Percentiles rank a stretch among this genome's conserved stretches.
Conservation (phyloP, 2,329 filamentous ascomycete species). For the Endocalyx cinctus region DNA sequence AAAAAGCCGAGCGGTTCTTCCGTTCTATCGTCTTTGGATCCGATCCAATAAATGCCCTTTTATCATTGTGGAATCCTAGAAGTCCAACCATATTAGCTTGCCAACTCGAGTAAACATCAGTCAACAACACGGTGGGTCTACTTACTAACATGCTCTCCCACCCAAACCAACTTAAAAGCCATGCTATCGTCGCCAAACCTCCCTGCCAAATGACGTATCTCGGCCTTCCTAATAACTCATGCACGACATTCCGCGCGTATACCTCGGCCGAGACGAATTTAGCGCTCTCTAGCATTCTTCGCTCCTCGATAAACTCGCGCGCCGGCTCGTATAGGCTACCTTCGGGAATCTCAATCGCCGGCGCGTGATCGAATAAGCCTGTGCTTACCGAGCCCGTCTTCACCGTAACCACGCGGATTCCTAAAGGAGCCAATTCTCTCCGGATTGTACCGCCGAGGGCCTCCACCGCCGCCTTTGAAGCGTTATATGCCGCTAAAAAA, state of each 20-base stretch:
- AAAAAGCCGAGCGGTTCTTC: background rate
- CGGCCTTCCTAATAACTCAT: slow-evolving; percentile 12
- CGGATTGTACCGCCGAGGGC: slow-evolving; percentile 15
- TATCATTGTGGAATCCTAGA: background rate
- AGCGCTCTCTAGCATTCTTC: slow-evolving; percentile 12
- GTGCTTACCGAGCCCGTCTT: slow-evolving; percentile 19
- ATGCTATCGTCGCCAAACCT: slow-evolving; percentile 12
- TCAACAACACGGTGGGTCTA: background rate
- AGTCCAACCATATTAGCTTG: background rate
- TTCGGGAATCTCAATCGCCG: slow-evolving; percentile 13
- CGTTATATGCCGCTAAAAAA: slow-evolving; percentile 20
- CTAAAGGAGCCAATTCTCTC: slow-evolving; percentile 19
- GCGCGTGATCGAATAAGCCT: slow-evolving; percentile 16
- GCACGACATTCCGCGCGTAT: slow-evolving; percentile 17
- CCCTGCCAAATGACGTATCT: slow-evolving; percentile 21
- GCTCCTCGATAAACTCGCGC: slow-evolving; percentile 14
- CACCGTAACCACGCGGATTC: slow-evolving; percentile 19
- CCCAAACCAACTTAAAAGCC: slow-evolving; percentile 21
- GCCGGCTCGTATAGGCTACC: slow-evolving; percentile 17
- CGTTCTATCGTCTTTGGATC: background rate
- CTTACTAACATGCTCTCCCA: slow-evolving; percentile 22
- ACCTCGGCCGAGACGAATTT: slow-evolving; percentile 10
- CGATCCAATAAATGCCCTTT: background rate
- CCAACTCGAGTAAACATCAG: background rate
- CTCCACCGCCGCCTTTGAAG: slow-evolving; percentile 23